Base-by-base conservation (phyloP, 139 green algal genomes). In the Tetradesmus lagerheimii region DNA sequence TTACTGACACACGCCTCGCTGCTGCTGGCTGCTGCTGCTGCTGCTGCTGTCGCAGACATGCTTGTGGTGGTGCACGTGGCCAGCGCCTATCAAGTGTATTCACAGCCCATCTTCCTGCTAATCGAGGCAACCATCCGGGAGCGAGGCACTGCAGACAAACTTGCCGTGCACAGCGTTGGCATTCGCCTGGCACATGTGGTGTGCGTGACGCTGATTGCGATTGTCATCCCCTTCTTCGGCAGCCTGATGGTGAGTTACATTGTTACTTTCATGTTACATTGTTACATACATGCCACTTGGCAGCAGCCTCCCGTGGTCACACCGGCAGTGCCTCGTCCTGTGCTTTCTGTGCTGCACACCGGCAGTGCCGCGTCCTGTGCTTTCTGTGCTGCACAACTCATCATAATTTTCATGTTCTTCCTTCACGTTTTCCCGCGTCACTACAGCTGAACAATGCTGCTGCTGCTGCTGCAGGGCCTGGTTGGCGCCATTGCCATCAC, bases 11-110 rank as follows among this genome's bases (percentile, higher is more conserved):
- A 23, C 8, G 3, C 27, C 2, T 62, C 0, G 12, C 1, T 80
- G 29, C 2, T 9, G 23, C n/a, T 87, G 3, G 35, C 25, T 87
- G 81, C 50, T 71, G 47, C 16, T 50, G 39, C 41, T 87, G 39
- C n/a, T 74, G 76, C 37, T 57, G 37, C 35, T 83, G 37, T 0
- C 0, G 67, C 67, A n/a, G 38, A 86, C 35, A 74, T 92, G 74
- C 76, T 92, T 35, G 92, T 94, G 45, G 78, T 94, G 34, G 66
- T 93, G 14, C 91, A 93, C 45, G 90, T 93, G 74, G 47, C 88
- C 23, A 35, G 87, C 53, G 91, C 91, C 20, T 93, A 93, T 41
- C 89, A 85, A 41, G 67, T 89, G 25, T 39, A 50, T 23, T 81
- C 66, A 47, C 50, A 93, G 57, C 92, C 92, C 27, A 39, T 93